Base-by-base conservation (phyloP, 164 flowering plant genomes). In the Chimonanthus praecox region DNA sequence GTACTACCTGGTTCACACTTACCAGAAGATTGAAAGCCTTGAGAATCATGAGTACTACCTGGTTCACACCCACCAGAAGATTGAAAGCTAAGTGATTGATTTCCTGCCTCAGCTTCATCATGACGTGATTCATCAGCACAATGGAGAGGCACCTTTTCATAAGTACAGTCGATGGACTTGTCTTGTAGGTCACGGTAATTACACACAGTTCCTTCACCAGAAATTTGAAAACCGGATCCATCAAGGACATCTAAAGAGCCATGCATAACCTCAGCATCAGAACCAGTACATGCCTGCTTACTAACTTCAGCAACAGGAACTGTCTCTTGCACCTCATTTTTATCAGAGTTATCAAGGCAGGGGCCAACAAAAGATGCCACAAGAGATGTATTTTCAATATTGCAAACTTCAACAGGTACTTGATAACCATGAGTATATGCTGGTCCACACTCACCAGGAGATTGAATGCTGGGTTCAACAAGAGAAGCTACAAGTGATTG, bases 331-430 rank as follows among this genome's bases (percentile, higher is more conserved):
- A 21, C 43, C 7, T 18, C 60, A 69, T n/a, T 47, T 5, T 4
- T 10, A 51, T 50, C 63, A 21, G 62, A 70, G 33, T 58, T 4
- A 70, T 45, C 7, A 21, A 2, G 47, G 10, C 76, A 49, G 78
- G 72, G 72, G 68, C 50, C 74, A 49, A 49, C 44, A n/a, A 76
- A 74, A 58, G 81, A 84, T n/a, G 11, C 16, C 4, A 54, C 4
- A 54, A 10, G 60, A 10, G 16, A 13, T 15, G 33, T 33, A 54
- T 13, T 11, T 54, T 54, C 60, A 54, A 54, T n/a, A 54, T 5
- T 13, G 16, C 60, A 6, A 54, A 45, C 69, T 54, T 54, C 60
- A 54, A 54, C 60, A 54, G 11, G 11, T 54, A 54, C 60, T 11
- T 54, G n/a, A 54, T 5, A 11, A n/a, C 16, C 60, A 54, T 11